These are phyloP conservation scores for Filobasidium floriforme DNA, from an alignment of 768 basidiomycete genomes.

Conservation along the genomic window DNA sequence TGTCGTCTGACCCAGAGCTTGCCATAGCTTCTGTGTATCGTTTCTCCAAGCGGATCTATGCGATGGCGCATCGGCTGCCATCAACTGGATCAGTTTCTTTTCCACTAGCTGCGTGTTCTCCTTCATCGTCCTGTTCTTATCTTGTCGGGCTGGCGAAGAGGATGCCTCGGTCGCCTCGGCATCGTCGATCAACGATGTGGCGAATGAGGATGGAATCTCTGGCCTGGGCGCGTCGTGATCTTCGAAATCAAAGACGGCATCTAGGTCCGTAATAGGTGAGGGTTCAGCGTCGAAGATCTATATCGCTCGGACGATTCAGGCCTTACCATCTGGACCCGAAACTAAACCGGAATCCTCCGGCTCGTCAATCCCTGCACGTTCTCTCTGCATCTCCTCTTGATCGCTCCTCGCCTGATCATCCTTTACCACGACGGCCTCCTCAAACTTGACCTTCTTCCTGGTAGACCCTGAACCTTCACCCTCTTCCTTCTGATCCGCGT, in stretches of 20 bases:
- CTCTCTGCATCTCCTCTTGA: conserved; percentile 17
- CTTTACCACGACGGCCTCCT: conserved; percentile 28
- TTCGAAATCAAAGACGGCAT: conserved; percentile 43
- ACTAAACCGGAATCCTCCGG: conserved; percentile 18
- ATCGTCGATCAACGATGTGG: not conserved
- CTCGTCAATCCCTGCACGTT: conserved; percentile 13
- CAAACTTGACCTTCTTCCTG: conserved; percentile 38
- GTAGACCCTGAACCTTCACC: conserved; percentile 1
- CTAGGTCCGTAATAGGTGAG: not conserved
- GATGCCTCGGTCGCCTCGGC: not conserved
- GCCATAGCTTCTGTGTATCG: conserved; percentile 23
- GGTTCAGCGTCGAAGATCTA: not conserved
- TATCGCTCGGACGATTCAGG: not conserved
- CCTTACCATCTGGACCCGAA: conserved; percentile 9
- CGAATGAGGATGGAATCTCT: not conserved
- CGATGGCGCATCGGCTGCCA: conserved; percentile 41
- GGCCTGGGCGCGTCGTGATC: conserved; percentile 30
- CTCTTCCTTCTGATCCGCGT: not conserved
- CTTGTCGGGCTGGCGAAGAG: conserved; percentile 5
- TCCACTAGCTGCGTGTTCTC: conserved; percentile 32
- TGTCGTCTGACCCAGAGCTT: conserved; percentile 12
- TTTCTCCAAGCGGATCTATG: conserved; percentile 40
- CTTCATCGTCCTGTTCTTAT: conserved; percentile 11
- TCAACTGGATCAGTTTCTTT: conserved; percentile 36
- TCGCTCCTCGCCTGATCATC: not conserved